A percentile compares a stretch with the other conserved stretches of the same genome.
These are phyloP conservation scores for Lycium ferocissimum DNA, from an alignment of 257 asterid genomes.

Conservation along the genomic window DNA sequence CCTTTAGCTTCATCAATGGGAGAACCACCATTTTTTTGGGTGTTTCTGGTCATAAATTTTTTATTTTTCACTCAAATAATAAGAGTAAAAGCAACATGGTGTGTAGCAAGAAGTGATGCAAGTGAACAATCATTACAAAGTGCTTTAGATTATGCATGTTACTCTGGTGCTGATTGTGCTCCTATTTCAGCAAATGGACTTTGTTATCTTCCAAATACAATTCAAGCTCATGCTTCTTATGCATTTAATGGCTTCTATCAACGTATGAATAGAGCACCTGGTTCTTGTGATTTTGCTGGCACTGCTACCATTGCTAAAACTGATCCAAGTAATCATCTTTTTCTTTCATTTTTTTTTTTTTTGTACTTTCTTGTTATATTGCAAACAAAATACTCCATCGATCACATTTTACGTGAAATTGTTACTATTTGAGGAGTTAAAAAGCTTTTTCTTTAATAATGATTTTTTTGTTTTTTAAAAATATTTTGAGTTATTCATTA, in stretches of 20 bases:
- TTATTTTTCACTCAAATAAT: not conserved
- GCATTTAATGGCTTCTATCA: conserved; percentile 86
- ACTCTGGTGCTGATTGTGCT: conserved; percentile 78
- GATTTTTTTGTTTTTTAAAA: not conserved
- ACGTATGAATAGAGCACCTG: conserved; percentile 72
- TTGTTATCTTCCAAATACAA: conserved; percentile 79
- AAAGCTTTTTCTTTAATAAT: not conserved
- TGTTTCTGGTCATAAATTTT: not conserved
- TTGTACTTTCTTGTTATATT: not conserved
- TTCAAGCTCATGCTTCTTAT: conserved; percentile 88
- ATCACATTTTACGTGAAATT: not conserved
- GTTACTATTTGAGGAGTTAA: not conserved
- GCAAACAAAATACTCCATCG: not conserved
- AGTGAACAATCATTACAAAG: conserved; percentile 63
- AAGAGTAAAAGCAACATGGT: conserved; percentile 62
- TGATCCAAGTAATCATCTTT: conserved; percentile 68
- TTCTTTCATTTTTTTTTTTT: not conserved
- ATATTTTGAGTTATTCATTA: not conserved
- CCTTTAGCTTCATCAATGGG: conserved; percentile 27
- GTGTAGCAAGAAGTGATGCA: conserved; percentile 84
- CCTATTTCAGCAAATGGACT: conserved; percentile 69
- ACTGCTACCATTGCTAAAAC: conserved; percentile 78
- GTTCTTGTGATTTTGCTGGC: conserved; percentile 74
- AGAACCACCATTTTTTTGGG: conserved; percentile 38
- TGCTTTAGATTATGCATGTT: conserved; percentile 82